Percentiles rank a stretch among this genome's conserved stretches.
These are phyloP conservation scores for Anisodus tanguticus DNA, from an alignment of 257 asterid genomes.

Conservation along the genomic window DNA sequence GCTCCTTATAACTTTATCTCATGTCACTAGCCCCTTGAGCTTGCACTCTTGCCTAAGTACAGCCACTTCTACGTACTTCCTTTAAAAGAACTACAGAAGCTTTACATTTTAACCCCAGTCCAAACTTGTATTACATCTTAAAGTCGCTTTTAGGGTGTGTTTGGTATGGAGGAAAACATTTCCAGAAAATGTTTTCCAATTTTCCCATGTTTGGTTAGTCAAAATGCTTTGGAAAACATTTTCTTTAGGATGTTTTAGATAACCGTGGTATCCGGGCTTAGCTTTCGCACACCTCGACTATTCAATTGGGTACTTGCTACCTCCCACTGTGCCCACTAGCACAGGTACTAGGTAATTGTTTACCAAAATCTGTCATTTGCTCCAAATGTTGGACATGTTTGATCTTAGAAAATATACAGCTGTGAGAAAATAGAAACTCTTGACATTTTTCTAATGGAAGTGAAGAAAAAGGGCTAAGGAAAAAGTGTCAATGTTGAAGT, in stretches of 20 bases:
- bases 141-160: background rate
- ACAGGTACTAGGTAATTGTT: background rate
- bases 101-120: constrained; percentile 1
- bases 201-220: too few species aligned
- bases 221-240: too few species aligned
- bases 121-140: background rate
- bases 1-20: background rate
- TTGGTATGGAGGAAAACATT: too few species aligned
- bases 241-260: background rate
- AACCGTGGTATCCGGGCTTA: background rate
- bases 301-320: background rate
- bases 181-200: too few species aligned
- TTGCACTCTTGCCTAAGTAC: background rate
- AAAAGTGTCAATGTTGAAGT: background rate
- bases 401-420: background rate
- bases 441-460: background rate
- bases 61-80: background rate
- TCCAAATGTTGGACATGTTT: background rate
- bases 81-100: background rate
- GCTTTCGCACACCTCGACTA: background rate
- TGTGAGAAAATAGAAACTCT: background rate
- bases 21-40: background rate
- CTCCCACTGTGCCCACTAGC: background rate
- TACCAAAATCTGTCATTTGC: background rate
- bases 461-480: background rate